A percentile compares a stretch with the other conserved stretches of the same genome.
These are phyloP conservation scores for Podospora didyma DNA, from an alignment of 495 filamentous ascomycete genomes.

Conservation along the genomic window DNA sequence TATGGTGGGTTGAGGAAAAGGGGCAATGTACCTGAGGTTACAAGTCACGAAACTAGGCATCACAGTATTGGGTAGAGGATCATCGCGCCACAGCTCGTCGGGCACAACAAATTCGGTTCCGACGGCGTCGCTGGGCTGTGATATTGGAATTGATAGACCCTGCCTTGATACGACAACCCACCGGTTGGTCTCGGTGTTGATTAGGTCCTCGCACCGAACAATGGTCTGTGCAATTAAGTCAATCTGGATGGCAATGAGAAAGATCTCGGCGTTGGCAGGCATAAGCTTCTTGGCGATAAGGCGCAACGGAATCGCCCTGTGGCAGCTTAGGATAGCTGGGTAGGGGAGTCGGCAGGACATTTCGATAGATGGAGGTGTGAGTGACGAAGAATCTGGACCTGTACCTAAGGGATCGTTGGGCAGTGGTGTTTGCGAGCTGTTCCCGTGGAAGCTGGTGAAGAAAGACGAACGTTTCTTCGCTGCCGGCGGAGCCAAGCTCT, in stretches of 20 bases:
- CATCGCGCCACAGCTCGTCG: constrained; percentile 60
- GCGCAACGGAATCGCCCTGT: constrained; percentile 75
- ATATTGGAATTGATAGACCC: constrained; percentile 61
- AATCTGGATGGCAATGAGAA: constrained; percentile 75
- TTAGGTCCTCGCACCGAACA: constrained; percentile 68
- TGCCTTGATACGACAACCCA: constrained; percentile 67
- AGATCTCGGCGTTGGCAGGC: constrained; percentile 59
- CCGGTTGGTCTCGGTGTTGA: constrained; percentile 57
- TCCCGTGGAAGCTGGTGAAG: constrained; percentile 36
- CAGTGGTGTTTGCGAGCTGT: not conserved
- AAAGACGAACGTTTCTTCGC: constrained; percentile 49
- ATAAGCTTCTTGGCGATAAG: constrained; percentile 71
- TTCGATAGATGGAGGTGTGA: constrained; percentile 40
- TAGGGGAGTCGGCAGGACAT: constrained; percentile 83
- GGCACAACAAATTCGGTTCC: constrained; percentile 67
- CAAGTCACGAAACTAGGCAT: constrained; percentile 85
- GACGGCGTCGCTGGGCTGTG: constrained; percentile 52
- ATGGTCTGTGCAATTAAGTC: constrained; percentile 74
- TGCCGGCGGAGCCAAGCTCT: constrained; percentile 13
- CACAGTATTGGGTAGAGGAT: constrained; percentile 74
- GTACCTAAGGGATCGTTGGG: not conserved
- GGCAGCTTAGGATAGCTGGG: constrained; percentile 85
- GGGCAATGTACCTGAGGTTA: constrained; percentile 57
- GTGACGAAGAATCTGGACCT: not conserved
- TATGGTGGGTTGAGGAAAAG: not conserved